Conservation (phyloP, 371 early-diverging fungal genomes). For the Choanephora cucurbitarum region DNA sequence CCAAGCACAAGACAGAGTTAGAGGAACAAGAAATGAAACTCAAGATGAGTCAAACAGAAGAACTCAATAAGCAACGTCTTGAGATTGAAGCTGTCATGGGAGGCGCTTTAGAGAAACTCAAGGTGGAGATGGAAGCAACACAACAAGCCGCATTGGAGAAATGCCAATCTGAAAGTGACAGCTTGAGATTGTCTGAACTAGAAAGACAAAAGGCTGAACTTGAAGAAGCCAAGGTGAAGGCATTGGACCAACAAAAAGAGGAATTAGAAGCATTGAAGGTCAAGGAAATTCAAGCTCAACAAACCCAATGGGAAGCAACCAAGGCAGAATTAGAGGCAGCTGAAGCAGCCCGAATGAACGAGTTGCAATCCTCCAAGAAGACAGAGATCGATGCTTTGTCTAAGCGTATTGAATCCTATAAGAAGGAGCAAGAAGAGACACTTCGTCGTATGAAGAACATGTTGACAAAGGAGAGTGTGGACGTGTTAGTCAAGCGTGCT, state of each 20-base stretch:
- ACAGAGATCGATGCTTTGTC: slow-evolving; percentile 6
- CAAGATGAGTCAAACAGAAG: neutral
- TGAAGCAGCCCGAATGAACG: neutral
- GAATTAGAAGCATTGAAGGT: neutral
- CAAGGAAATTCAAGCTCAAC: neutral
- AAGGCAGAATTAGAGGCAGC: slow-evolving; percentile 1
- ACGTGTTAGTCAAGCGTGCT: slow-evolving; percentile 21
- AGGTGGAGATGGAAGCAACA: neutral
- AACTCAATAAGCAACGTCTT: neutral
- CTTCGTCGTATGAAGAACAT: slow-evolving; percentile 15
- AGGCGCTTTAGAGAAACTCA: neutral
- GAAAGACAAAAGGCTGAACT: slow-evolving; percentile 5
- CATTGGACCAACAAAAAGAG: neutral
- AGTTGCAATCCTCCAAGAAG: neutral
- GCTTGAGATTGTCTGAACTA: neutral
- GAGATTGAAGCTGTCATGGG: neutral
- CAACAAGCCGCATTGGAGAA: slow-evolving; percentile 1
- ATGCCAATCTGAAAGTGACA: neutral
- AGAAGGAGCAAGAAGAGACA: slow-evolving; percentile 19
- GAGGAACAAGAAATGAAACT: slow-evolving; percentile 9
- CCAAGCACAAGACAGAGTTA: slow-evolving; percentile 1
- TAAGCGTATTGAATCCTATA: slow-evolving; percentile 12
- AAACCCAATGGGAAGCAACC: slow-evolving; percentile 5
- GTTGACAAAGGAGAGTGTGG: slow-evolving; percentile 21
- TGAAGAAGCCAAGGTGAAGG: neutral